Conservation (phyloP, 148 eudicot species). For the Diospyros kaki region DNA sequence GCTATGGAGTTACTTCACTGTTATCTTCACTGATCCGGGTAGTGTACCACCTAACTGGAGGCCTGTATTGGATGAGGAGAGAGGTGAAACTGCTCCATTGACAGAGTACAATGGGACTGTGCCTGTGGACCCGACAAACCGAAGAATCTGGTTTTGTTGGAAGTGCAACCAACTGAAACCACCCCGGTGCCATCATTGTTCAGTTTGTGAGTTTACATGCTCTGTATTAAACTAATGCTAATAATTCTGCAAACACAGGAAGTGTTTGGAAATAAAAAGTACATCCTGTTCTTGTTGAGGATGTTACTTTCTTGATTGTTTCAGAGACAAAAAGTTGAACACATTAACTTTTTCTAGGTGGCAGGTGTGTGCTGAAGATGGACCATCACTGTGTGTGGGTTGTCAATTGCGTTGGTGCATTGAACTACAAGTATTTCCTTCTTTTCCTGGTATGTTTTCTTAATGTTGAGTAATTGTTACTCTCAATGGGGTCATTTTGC, state of each 20-base stretch:
- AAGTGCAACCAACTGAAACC: slow-evolving; percentile 97
- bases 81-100: slow-evolving; percentile 68
- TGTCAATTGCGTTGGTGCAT: slow-evolving; percentile 96
- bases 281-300: not conserved
- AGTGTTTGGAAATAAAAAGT: no score
- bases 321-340: not conserved
- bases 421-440: slow-evolving; percentile 95
- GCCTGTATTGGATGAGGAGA: slow-evolving; percentile 80
- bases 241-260: no score
- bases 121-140: slow-evolving; percentile 38
- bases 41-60: slow-evolving; percentile 94
- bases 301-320: slow-evolving; percentile 1
- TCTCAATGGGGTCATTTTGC: not conserved
- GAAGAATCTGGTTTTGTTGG: slow-evolving; percentile 67
- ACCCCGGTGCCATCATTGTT: slow-evolving; percentile 97
- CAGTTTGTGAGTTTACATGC: slow-evolving; percentile 74
- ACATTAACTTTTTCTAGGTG: slow-evolving; percentile 47
- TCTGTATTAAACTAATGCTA: no score
- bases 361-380: slow-evolving; percentile 92
- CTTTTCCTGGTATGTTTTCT: slow-evolving; percentile 76
- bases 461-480: not conserved
- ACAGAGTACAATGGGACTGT: slow-evolving; percentile 43
- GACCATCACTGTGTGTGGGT: slow-evolving; percentile 99
- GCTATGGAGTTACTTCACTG: slow-evolving; percentile 92
- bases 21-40: slow-evolving; percentile 92